These are phyloP conservation scores for Jamesozyma jinghongensis DNA, from an alignment of 805 yeast genomes.

Conservation along the genomic window DNA sequence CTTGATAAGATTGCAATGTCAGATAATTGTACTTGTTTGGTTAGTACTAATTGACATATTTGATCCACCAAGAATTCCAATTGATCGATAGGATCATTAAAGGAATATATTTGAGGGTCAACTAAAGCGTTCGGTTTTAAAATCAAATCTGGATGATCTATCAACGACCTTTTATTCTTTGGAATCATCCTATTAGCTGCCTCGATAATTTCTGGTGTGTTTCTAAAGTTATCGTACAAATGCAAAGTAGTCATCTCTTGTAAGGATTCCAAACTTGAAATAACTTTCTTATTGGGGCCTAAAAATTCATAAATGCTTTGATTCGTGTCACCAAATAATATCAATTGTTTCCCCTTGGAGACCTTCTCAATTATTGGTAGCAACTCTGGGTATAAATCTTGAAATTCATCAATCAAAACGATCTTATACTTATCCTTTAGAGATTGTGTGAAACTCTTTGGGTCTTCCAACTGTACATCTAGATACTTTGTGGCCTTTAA, in stretches of 20 bases:
- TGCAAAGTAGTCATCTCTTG: constrained; percentile 24
- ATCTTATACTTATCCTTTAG: constrained; percentile 27
- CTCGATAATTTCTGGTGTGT: constrained; percentile 47
- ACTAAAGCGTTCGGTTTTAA: constrained; percentile 13
- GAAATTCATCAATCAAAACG: constrained; percentile 63
- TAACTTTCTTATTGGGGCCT: constrained; percentile 39
- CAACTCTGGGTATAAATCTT: constrained; percentile 52
- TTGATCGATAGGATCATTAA: constrained; percentile 14
- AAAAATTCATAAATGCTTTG: constrained; percentile 64
- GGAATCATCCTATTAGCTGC: constrained; percentile 3
- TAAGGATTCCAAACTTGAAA: constrained; percentile 17
- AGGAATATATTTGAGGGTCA: constrained; percentile 10
- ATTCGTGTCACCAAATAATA: constrained; percentile 62
- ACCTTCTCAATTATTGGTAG: constrained; percentile 37
- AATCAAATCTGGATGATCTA: constrained; percentile 4
- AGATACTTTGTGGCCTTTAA: constrained; percentile 15
- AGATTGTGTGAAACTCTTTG: constrained; percentile 7
- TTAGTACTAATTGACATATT: constrained; percentile 17
- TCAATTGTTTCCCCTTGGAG: constrained; percentile 39
- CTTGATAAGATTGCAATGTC: constrained; percentile 46
- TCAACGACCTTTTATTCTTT: not conserved
- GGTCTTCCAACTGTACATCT: not conserved
- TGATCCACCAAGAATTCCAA: constrained; percentile 17
- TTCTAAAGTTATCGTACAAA: constrained; percentile 49
- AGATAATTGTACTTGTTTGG: constrained; percentile 18